phyloP scores from a whole-genome alignment of 73 alveolate genomes.

The Paramecium caudatum region DNA sequence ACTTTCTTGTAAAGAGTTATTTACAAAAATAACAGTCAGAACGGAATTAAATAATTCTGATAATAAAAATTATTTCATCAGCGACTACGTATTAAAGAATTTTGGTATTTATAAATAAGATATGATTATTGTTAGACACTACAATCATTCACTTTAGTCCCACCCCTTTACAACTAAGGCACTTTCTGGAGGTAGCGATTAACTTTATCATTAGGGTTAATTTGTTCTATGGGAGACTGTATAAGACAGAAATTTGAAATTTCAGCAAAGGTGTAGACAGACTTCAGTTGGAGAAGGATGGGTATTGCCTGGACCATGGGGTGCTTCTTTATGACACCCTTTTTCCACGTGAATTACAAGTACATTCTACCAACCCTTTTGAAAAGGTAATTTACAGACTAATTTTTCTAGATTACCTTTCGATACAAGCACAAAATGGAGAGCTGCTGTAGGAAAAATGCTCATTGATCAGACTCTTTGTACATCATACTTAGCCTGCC shows the following conservation, averaged over 20 bases:
- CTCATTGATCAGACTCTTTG: conserved; percentile 27
- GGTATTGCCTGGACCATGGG: conserved; percentile 68
- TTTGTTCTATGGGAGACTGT: conserved; percentile 29
- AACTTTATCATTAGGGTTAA: not conserved
- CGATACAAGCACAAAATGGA: not conserved
- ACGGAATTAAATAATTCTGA: too few species aligned
- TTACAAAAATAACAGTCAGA: too few species aligned
- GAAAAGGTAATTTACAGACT: not conserved
- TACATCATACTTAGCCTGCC: not conserved
- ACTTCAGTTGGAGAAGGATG: not conserved
- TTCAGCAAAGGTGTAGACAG: not conserved
- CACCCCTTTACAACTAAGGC: conserved; percentile 38
- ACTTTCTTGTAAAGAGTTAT: too few species aligned
- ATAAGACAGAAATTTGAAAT: too few species aligned
- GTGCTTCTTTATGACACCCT: conserved; percentile 36
- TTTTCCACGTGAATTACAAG: conserved; percentile 23
- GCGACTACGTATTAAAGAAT: too few species aligned
- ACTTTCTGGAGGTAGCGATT: conserved; percentile 38
- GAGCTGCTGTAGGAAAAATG: conserved; percentile 19
- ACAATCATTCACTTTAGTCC: not conserved
- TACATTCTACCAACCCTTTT: conserved; percentile 42
- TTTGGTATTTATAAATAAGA: too few species aligned
- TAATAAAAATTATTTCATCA: too few species aligned
- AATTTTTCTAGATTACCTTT: conserved; percentile 17
- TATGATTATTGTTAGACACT: not conserved